These are phyloP conservation scores for Arthrobotrys pseudoclavata DNA, from an alignment of 2,329 filamentous ascomycete species.

Conservation along the genomic window DNA sequence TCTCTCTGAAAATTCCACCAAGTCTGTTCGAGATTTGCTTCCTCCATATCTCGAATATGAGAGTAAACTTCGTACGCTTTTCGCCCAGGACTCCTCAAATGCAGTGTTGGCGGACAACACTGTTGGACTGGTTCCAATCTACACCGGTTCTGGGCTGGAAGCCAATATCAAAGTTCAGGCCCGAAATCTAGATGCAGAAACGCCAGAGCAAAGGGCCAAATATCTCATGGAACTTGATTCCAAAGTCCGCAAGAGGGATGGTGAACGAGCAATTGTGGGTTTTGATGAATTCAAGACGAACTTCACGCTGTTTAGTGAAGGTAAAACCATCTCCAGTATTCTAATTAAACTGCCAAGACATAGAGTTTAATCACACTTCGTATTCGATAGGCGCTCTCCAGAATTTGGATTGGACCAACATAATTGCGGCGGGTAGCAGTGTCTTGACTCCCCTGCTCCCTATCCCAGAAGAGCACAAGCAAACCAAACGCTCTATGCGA, in stretches of 20 bases:
- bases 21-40: constrained; percentile 73
- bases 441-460: constrained; percentile 84
- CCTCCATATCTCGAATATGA: constrained; percentile 78
- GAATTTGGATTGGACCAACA: constrained; percentile 78
- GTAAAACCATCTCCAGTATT: constrained; percentile 65
- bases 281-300: constrained; percentile 81
- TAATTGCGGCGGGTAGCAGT: constrained; percentile 83
- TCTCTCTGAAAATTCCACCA: constrained; percentile 71
- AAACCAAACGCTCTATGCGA: constrained; percentile 75
- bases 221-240: constrained; percentile 77
- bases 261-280: constrained; percentile 77
- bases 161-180: constrained; percentile 74
- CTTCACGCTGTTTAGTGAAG: constrained; percentile 86
- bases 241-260: constrained; percentile 74
- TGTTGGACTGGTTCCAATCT: constrained; percentile 77
- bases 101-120: constrained; percentile 68
- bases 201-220: constrained; percentile 73
- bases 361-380: neutral
- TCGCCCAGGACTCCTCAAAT: constrained; percentile 75
- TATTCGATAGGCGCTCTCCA: constrained; percentile 49
- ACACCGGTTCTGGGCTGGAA: constrained; percentile 69
- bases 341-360: neutral
- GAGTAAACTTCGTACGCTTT: constrained; percentile 75
- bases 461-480: constrained; percentile 74
- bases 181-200: constrained; percentile 73